phyloP scores from a whole-genome alignment of 805 yeast genomes.

The Blastobotrys parvus region DNA sequence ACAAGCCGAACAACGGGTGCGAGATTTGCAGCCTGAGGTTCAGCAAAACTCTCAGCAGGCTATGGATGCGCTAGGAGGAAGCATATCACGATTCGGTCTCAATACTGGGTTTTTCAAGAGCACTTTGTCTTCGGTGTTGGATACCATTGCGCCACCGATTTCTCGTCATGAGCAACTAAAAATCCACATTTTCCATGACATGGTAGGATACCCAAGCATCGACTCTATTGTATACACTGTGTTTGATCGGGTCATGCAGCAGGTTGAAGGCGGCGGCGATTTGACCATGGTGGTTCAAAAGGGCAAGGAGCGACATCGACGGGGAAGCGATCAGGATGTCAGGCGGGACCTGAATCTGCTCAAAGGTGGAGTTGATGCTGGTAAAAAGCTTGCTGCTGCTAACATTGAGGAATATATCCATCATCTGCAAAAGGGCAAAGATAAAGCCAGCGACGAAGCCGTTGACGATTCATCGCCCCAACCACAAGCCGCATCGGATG shows the following conservation, averaged over 20 bases:
- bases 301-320: constrained; percentile 32
- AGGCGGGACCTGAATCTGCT: constrained; percentile 57
- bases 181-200: constrained; percentile 37
- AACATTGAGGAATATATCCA: constrained; percentile 67
- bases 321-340: constrained; percentile 27
- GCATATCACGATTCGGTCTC: neutral
- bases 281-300: constrained; percentile 43
- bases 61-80: constrained; percentile 7
- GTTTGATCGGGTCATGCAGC: constrained; percentile 51
- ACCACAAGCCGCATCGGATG: neutral
- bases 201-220: constrained; percentile 38
- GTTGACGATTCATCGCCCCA: neutral
- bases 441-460: constrained; percentile 9
- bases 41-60: constrained; percentile 21
- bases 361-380: constrained; percentile 70
- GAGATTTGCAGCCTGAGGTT: constrained; percentile 30
- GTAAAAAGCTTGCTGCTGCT: constrained; percentile 81
- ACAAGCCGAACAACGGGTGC: constrained; percentile 34
- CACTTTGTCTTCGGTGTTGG: constrained; percentile 31
- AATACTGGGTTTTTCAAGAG: constrained; percentile 20
- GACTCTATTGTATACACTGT: constrained; percentile 42
- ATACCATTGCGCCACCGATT: constrained; percentile 38
- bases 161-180: constrained; percentile 35
- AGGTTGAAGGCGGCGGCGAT: constrained; percentile 63
- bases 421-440: constrained; percentile 23